phyloP scores from a whole-genome alignment of 768 basidiomycete species.

The Boletellus emodensis region DNA sequence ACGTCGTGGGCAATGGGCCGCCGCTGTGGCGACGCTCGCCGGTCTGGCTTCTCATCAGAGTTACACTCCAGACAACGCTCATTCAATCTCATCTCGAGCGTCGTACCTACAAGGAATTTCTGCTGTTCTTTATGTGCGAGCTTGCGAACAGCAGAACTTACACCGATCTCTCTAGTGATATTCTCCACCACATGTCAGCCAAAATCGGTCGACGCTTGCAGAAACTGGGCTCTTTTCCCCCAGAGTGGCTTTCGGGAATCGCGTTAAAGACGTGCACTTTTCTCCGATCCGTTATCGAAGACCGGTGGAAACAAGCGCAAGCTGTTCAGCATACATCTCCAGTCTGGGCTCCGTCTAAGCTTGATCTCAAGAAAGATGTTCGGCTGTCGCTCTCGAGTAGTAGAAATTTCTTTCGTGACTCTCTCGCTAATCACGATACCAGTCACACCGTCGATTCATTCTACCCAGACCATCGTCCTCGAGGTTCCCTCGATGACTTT shows the following conservation, averaged over 20 bases:
- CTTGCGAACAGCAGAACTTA: conserved; percentile 21
- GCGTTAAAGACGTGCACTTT: background rate
- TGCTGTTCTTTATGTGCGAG: conserved; percentile 36
- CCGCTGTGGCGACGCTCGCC: conserved; percentile 31
- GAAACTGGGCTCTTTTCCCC: background rate
- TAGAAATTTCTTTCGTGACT: background rate
- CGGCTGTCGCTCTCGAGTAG: background rate
- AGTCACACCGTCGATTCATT: background rate
- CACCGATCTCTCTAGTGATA: conserved; percentile 6
- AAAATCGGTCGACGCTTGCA: background rate
- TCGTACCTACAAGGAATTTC: conserved; percentile 44
- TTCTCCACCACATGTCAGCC: background rate
- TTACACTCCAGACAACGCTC: conserved; percentile 31
- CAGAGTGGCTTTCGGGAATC: background rate
- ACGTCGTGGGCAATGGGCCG: background rate
- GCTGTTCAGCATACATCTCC: background rate
- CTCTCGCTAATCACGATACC: background rate
- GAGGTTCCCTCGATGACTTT: background rate
- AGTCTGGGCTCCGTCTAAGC: background rate
- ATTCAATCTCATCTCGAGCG: conserved; percentile 1
- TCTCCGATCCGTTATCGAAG: background rate
- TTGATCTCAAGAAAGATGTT: background rate
- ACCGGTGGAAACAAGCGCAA: background rate
- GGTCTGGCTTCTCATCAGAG: conserved; percentile 34
- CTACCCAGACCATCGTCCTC: background rate